These are phyloP conservation scores for Aphanomyces stellatus DNA, from an alignment of 352 stramenopile species.

Conservation along the genomic window DNA sequence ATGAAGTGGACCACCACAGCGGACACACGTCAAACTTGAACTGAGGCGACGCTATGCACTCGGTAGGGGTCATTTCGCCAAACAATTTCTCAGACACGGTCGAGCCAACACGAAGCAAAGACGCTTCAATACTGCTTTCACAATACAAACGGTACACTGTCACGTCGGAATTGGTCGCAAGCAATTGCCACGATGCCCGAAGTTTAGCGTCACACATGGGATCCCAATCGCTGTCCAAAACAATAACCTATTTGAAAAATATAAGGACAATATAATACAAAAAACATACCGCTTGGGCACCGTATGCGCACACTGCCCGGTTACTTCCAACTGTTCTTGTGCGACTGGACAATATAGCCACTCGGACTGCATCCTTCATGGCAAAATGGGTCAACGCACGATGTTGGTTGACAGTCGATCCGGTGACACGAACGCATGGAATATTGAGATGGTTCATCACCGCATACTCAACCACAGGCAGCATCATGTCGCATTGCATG, in stretches of 20 bases:
- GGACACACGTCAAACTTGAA: conserved; percentile 14
- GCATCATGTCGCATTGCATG: conserved; percentile 60
- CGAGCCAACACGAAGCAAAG: conserved; percentile 57
- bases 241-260: conserved; percentile 37
- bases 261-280: not conserved
- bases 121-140: conserved; percentile 69
- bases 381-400: conserved; percentile 69
- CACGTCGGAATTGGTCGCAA: conserved; percentile 30
- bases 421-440: conserved; percentile 54
- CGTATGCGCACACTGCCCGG: conserved; percentile 53
- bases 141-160: conserved; percentile 72
- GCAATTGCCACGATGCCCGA: conserved; percentile 64
- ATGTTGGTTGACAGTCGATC: conserved; percentile 38
- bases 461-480: conserved; percentile 63
- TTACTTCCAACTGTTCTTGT: conserved; percentile 32
- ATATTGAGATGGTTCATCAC: conserved; percentile 49
- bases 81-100: conserved; percentile 75
- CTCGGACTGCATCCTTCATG: conserved; percentile 39
- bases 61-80: conserved; percentile 55
- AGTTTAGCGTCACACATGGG: conserved; percentile 71
- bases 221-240: conserved; percentile 80
- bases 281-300: conserved; percentile 35
- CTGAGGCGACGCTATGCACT: conserved; percentile 42
- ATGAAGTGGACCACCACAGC: conserved; percentile 1
- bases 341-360: conserved; percentile 64